Percentiles rank a stretch among this genome's conserved stretches.
Conservation (phyloP, 176 grass and related monocot species). For the Oryza longistaminata region DNA sequence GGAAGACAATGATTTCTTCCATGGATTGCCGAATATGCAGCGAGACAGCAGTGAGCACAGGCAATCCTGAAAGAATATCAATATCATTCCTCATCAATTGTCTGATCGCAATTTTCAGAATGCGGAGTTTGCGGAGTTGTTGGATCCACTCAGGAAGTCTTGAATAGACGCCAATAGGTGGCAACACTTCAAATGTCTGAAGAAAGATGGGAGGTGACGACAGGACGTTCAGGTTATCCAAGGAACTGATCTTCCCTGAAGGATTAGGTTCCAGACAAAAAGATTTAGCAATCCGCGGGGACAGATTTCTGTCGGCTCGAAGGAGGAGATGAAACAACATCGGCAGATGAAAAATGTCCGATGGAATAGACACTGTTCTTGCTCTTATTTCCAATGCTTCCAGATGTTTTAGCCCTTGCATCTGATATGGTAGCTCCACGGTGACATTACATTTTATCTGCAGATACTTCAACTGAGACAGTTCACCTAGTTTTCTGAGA, state of each 20-base stretch:
- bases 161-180: constrained; percentile 1
- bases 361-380: too few species aligned
- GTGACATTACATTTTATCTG: too few species aligned
- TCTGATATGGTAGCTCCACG: background rate
- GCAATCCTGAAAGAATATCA: background rate
- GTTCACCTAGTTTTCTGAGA: too few species aligned
- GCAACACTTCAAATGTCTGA: constrained; percentile 18
- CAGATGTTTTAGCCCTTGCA: background rate
- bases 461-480: too few species aligned
- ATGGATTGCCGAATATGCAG: background rate
- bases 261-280: background rate
- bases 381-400: constrained; percentile 2
- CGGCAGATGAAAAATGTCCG: too few species aligned
- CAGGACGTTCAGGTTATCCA: background rate
- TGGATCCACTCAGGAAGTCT: constrained; percentile 12
- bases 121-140: background rate
- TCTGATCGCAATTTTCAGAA: background rate
- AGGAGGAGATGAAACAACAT: too few species aligned
- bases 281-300: background rate
- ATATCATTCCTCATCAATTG: background rate
- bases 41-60: background rate
- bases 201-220: background rate
- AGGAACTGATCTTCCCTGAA: background rate
- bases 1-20: background rate
- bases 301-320: background rate